Conservation (phyloP, 148 eudicot species). For the Rhododendron vialii region DNA sequence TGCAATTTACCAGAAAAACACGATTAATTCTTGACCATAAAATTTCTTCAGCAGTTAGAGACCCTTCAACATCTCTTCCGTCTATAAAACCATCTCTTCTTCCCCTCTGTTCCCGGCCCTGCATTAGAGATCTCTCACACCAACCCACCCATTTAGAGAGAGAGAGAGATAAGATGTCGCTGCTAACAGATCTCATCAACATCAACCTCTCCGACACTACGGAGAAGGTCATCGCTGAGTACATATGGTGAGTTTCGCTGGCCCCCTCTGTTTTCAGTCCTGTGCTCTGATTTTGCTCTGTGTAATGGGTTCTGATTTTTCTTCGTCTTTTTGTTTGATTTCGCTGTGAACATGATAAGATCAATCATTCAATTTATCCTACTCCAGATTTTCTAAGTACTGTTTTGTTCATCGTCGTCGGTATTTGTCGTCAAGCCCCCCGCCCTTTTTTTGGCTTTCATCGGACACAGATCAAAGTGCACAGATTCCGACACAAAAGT, state of each 20-base stretch:
- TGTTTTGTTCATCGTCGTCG: neutral
- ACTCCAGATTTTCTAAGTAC: neutral
- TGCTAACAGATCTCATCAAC: constrained; percentile 43
- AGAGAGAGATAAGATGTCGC: constrained; percentile 17
- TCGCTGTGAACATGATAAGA: neutral
- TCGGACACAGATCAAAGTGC: neutral
- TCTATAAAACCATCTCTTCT: neutral
- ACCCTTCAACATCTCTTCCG: neutral
- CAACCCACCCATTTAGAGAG: neutral
- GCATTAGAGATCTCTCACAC: neutral
- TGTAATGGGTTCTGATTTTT: neutral
- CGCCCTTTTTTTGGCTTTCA: neutral
- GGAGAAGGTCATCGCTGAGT: constrained; percentile 52
- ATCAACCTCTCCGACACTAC: constrained; percentile 49
- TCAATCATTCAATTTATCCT: neutral
- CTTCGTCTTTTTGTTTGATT: neutral
- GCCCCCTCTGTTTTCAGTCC: neutral
- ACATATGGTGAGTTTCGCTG: constrained; percentile 32
- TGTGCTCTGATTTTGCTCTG: neutral
- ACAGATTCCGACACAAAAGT: neutral
- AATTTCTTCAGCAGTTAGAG: neutral
- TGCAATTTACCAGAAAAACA: neutral
- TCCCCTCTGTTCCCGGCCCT: neutral
- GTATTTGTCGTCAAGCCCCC: neutral
- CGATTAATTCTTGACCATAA: neutral